Evolutionary conservation across 345 rosid species (phyloP).

Genomic region (Abelmoschus esculentus): DNA sequence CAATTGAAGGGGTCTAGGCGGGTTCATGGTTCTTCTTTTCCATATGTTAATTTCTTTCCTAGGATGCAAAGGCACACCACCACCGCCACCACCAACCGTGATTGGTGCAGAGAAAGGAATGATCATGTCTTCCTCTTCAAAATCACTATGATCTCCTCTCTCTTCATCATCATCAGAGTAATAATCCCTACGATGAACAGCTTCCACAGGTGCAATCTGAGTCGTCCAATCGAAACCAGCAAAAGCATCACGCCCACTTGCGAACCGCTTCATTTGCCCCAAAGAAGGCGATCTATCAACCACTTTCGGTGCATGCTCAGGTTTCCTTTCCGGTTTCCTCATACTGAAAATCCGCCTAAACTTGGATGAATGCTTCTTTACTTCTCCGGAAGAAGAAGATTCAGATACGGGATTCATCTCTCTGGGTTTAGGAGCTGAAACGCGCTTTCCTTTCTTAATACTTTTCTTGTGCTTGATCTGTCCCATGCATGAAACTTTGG

Average conservation of each 20-base stretch:
- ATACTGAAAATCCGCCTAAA: conserved; percentile 36
- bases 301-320: neutral
- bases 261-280: conserved; percentile 75
- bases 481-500: conserved; percentile 88
- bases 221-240: conserved; percentile 57
- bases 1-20: conserved; percentile 63
- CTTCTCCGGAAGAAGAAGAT: conserved; percentile 13
- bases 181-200: conserved; percentile 28
- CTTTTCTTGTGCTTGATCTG: conserved; percentile 67
- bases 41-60: conserved; percentile 74
- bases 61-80: conserved; percentile 29
- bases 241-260: conserved; percentile 59
- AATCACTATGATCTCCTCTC: conserved; percentile 20
- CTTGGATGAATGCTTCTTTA: conserved; percentile 27
- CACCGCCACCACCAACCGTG: conserved; percentile 14
- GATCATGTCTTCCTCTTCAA: conserved; percentile 24
- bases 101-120: conserved; percentile 81
- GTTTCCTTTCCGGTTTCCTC: conserved; percentile 19
- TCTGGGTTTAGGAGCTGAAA: conserved; percentile 15
- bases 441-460: conserved; percentile 7
- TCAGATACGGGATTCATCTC: conserved; percentile 2
- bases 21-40: conserved; percentile 81
- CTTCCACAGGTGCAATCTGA: conserved; percentile 46
- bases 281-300: conserved; percentile 44
- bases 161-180: conserved; percentile 42